phyloP scores from a whole-genome alignment of 2,329 filamentous ascomycete species.

The Neopestalotiopsis rosae region DNA sequence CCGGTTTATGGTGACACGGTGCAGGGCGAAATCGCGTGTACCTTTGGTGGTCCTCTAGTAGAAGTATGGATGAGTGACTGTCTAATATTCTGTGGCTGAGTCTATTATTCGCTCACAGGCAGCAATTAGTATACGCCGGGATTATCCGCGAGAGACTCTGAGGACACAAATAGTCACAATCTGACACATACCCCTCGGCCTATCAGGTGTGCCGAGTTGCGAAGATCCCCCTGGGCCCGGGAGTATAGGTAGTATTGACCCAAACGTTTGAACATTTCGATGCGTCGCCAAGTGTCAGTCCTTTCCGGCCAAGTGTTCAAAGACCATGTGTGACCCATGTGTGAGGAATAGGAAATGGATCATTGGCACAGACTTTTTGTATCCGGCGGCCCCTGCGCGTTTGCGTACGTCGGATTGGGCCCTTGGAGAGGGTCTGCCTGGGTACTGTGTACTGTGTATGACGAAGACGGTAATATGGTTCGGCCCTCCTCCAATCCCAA shows the following conservation, averaged over 20 bases:
- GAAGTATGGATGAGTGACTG: not conserved
- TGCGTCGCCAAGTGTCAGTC: not conserved
- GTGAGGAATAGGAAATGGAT: conserved; percentile 3
- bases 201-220: not conserved
- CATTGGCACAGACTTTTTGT: not conserved
- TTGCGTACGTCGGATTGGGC: not conserved
- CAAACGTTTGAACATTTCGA: not conserved
- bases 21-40: not conserved
- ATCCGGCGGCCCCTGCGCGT: not conserved
- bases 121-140: not conserved
- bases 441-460: not conserved
- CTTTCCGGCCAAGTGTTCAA: not conserved
- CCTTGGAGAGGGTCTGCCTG: not conserved
- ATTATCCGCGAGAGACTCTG: not conserved
- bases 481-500: conserved; percentile 12
- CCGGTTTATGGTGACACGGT: not conserved
- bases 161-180: not conserved
- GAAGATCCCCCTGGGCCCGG: not conserved
- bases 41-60: not conserved
- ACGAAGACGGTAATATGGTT: conserved; percentile 4
- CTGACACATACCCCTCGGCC: not conserved
- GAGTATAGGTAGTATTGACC: not conserved
- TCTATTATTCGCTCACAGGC: not conserved
- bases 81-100: not conserved
- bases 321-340: not conserved